phyloP scores from a whole-genome alignment of 768 basidiomycete species.

The Lyophyllum semitale region DNA sequence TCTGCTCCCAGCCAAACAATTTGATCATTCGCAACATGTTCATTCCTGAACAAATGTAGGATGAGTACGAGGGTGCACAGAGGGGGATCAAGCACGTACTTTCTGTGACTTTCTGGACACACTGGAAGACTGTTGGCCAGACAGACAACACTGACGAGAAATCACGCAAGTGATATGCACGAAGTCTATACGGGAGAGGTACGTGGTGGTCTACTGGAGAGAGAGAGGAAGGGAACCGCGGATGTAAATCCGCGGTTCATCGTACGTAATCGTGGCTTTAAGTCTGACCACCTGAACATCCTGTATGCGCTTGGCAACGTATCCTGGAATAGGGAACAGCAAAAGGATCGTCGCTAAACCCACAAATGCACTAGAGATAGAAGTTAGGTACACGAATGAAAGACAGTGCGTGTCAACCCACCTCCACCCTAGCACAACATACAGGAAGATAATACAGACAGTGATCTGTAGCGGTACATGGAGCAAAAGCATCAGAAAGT shows the following conservation, averaged over 20 bases:
- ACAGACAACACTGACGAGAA: no score
- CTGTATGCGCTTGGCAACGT: constrained; percentile 50
- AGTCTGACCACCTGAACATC: constrained; percentile 50
- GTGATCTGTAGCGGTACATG: constrained; percentile 42
- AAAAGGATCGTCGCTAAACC: constrained; percentile 56
- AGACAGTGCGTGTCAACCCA: constrained; percentile 12
- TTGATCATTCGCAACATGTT: constrained; percentile 69
- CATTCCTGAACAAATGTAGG: constrained; percentile 42
- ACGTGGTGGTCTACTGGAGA: no score
- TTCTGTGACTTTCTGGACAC: constrained; percentile 65
- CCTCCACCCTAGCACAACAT: constrained; percentile 52
- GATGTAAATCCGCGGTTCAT: no score
- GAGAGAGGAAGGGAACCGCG: no score
- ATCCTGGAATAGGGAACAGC: constrained; percentile 59
- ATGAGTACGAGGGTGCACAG: constrained; percentile 1
- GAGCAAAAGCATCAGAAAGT: constrained; percentile 36
- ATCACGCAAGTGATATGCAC: no score
- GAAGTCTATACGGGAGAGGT: no score
- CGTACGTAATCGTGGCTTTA: no score
- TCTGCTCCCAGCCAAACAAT: constrained; percentile 68
- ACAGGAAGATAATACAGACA: constrained; percentile 44
- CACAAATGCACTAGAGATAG: constrained; percentile 47
- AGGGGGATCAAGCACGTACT: constrained; percentile 36
- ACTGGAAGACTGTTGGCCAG: no score
- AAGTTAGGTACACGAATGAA: constrained; percentile 5